Evolutionary conservation across 176 grass and related monocot species (phyloP).

Genomic region (Bonia amplexicaulis): DNA sequence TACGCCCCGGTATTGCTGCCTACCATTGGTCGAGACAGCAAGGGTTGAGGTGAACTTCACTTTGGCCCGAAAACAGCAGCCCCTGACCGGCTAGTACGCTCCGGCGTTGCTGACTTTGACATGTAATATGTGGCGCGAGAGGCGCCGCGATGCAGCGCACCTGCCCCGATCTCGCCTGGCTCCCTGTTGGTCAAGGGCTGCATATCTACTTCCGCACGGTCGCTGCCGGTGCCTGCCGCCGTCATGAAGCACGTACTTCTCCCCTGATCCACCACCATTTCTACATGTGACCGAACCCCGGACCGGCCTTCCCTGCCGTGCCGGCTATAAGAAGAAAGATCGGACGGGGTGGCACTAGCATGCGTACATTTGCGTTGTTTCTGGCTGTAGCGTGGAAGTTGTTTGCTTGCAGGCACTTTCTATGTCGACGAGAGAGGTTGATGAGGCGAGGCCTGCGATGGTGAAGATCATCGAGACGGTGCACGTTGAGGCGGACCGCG

Average conservation of each 20-base stretch:
- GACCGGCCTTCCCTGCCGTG: neutral
- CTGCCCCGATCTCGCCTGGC: neutral
- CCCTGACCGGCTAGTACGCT: neutral
- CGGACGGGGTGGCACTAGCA: neutral
- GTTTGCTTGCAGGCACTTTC: neutral
- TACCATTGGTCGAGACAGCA: neutral
- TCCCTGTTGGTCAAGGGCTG: neutral
- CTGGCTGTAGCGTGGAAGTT: neutral
- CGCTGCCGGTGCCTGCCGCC: neutral
- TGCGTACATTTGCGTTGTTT: neutral
- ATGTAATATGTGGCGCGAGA: neutral
- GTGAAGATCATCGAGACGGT: conserved; percentile 51
- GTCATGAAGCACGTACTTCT: neutral
- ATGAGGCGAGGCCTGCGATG: neutral
- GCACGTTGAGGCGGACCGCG: conserved; percentile 36
- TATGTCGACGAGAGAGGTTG: conserved; percentile 16
- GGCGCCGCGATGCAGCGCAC: neutral
- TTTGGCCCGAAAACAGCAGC: conserved; percentile 1
- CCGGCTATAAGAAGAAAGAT: conserved; percentile 15
- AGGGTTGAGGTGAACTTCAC: neutral
- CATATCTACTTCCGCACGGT: neutral
- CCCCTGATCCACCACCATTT: neutral
- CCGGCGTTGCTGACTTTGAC: conserved; percentile 3
- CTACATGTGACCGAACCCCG: neutral
- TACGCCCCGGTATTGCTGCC: neutral